These are phyloP conservation scores for Mycena rebaudengoi DNA, from an alignment of 768 basidiomycete genomes.

Conservation along the genomic window DNA sequence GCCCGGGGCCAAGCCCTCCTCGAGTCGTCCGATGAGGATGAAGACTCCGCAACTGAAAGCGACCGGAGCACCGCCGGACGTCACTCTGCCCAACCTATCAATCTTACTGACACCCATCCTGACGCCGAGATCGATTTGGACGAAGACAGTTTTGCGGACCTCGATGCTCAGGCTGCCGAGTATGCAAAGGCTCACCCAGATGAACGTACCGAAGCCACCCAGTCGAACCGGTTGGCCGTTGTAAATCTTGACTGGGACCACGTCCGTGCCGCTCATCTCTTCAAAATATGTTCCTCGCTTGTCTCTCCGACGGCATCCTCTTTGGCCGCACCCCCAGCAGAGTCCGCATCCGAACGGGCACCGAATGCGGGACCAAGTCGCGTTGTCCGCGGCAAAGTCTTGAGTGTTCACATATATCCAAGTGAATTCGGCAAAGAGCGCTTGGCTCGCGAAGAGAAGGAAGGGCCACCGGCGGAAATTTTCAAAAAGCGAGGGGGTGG, in stretches of 20 bases:
- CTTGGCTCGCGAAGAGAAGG: constrained; percentile 85
- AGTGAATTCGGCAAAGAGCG: constrained; percentile 92
- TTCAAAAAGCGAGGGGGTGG: constrained; percentile 65
- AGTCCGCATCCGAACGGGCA: constrained; percentile 23
- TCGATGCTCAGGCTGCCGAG: constrained; percentile 77
- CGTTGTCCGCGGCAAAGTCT: constrained; percentile 69
- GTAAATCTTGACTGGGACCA: constrained; percentile 99
- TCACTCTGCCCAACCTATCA: constrained; percentile 52
- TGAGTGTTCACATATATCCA: constrained; percentile 88
- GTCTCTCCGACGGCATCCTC: constrained; percentile 67
- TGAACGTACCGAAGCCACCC: constrained; percentile 47
- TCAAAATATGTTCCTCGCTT: constrained; percentile 91
- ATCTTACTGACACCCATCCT: constrained; percentile 43
- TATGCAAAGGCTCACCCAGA: constrained; percentile 62
- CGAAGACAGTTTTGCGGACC: constrained; percentile 74
- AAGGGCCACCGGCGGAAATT: constrained; percentile 88
- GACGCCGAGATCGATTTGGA: constrained; percentile 79
- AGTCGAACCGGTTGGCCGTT: constrained; percentile 81
- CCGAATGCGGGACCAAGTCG: constrained; percentile 32
- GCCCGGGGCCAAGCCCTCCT: constrained; percentile 91
- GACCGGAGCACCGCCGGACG: constrained; percentile 61
- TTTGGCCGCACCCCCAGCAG: constrained; percentile 29
- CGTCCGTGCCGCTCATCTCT: constrained; percentile 87
- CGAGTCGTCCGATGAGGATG: constrained; percentile 86
- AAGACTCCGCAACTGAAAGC: constrained; percentile 54